These are phyloP conservation scores for Yarrowia alimentaria DNA, from an alignment of 805 yeast species.

Conservation along the genomic window DNA sequence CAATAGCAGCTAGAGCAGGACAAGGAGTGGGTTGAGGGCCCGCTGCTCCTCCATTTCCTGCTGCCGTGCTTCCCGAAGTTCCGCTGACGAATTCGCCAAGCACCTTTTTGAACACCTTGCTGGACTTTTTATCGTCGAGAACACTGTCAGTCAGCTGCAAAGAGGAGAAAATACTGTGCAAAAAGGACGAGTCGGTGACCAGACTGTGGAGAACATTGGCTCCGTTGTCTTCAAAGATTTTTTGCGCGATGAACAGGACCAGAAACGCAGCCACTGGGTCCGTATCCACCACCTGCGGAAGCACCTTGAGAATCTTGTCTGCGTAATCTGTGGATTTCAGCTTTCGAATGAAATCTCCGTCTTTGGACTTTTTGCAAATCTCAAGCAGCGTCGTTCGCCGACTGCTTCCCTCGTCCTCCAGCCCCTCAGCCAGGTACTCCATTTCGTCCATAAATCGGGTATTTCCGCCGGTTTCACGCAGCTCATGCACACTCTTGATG, in stretches of 20 bases:
- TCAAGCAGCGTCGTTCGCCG: slow-evolving; percentile 23
- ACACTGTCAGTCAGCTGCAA: slow-evolving; percentile 5
- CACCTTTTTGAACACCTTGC: slow-evolving; percentile 60
- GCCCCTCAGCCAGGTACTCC: slow-evolving; percentile 11
- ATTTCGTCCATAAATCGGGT: slow-evolving; percentile 25
- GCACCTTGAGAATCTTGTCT: slow-evolving; percentile 9
- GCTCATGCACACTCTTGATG: slow-evolving; percentile 19
- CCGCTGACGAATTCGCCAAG: slow-evolving; percentile 61
- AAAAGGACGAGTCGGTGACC: slow-evolving; percentile 9
- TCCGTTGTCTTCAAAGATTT: slow-evolving; percentile 17
- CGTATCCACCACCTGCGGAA: slow-evolving; percentile 7
- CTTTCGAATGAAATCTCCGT: slow-evolving; percentile 11
- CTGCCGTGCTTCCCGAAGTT: no score
- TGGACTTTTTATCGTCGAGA: slow-evolving; percentile 3
- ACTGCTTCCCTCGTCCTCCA: slow-evolving; percentile 5
- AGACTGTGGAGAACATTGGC: slow-evolving; percentile 6
- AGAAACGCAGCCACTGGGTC: slow-evolving; percentile 7
- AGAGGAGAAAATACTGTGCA: not conserved
- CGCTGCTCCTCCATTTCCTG: no score
- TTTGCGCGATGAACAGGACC: slow-evolving; percentile 18
- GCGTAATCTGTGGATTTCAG: slow-evolving; percentile 18
- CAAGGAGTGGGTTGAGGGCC: slow-evolving; percentile 6
- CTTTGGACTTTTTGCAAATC: slow-evolving; percentile 17
- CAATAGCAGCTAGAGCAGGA: slow-evolving; percentile 13
- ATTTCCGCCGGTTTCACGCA: slow-evolving; percentile 22